Evolutionary conservation across 75 land plant genomes (phyloP).

Genomic region (Picea glauca): DNA sequence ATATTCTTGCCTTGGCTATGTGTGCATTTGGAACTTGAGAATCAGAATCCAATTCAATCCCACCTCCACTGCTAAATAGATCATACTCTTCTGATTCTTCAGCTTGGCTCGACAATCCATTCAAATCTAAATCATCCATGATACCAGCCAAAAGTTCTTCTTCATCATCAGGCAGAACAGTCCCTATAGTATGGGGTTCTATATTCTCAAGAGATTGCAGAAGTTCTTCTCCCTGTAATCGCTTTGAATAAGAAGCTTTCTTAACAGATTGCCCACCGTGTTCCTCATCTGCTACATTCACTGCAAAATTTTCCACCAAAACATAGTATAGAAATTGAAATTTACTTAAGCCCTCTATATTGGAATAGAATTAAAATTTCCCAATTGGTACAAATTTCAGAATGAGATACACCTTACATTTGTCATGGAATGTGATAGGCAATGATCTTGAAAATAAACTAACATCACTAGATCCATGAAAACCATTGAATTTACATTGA

Average conservation of each 20-base stretch:
- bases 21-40: slow-evolving; percentile 41
- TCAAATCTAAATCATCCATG: slow-evolving; percentile 65
- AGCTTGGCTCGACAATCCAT: slow-evolving; percentile 28
- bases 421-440: slow-evolving; percentile 8
- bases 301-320: slow-evolving; percentile 9
- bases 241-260: neutral
- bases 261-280: neutral
- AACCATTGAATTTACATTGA: neutral
- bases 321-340: neutral
- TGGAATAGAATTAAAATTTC: neutral
- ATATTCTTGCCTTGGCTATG: slow-evolving; percentile 22
- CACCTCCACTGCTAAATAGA: slow-evolving; percentile 89
- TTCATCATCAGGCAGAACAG: slow-evolving; percentile 88
- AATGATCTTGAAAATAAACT: slow-evolving; percentile 12
- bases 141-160: slow-evolving; percentile 86
- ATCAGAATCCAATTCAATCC: slow-evolving; percentile 78
- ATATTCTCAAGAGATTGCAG: slow-evolving; percentile 31
- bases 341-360: neutral
- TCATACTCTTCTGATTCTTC: slow-evolving; percentile 92
- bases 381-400: neutral
- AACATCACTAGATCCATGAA: slow-evolving; percentile 3
- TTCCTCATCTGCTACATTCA: slow-evolving; percentile 8
- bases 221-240: slow-evolving; percentile 9
- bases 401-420: neutral
- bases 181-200: slow-evolving; percentile 51